Evolutionary conservation across 805 yeast species (phyloP), one percentile per base, ranked within the genome.

Genomic region (Yarrowia deformans): DNA sequence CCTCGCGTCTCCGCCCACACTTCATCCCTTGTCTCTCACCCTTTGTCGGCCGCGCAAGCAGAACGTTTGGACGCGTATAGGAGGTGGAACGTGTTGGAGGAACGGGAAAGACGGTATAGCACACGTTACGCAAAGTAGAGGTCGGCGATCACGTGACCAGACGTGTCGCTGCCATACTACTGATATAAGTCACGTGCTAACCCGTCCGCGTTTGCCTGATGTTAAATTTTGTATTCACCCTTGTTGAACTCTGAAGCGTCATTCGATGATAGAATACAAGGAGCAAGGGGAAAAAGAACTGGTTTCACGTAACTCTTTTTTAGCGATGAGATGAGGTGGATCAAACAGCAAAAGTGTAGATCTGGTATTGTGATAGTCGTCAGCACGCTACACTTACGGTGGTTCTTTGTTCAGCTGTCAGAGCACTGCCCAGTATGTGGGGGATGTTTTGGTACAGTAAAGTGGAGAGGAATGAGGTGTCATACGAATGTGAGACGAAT

Each of bases 281-380:
- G 19, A 18, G 40, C 9, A 9, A 39, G 16, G 8, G 19, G 19
- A 43, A 45, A 19, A 45, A 45, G 50, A 34, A 8, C n/a, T 6
- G 13, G 18, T 8, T 9, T 13, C 9, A 39, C 14, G 14, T 42
- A 50, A 50, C 56, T 50, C 56, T 16, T 10, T 52, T 52, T 52
- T 5, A 2, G 58, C 58, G 58, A 52, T 52, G 58, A 52, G 58
- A 52, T 52, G 58, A 52, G 58, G 58, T 35, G 43, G 42, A 35
- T 52, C 56, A 12, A 5, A 48, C 32, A n/a, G 55, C 19, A 32
- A 32, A 16, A 43, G 23, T 19, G 48, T 18, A 43, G 48, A 43
- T 43, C 48, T 18, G 48, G 46, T n/a, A 18, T 18, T 10, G 23
- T 18, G 48, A 43, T 18, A 10, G 48, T 19, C 29, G 39, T 9